Percentiles rank a stretch among this genome's conserved stretches.
phyloP scores from a whole-genome alignment of 192 early-diverging fungal genomes.

The Rhizophagus sp. region DNA sequence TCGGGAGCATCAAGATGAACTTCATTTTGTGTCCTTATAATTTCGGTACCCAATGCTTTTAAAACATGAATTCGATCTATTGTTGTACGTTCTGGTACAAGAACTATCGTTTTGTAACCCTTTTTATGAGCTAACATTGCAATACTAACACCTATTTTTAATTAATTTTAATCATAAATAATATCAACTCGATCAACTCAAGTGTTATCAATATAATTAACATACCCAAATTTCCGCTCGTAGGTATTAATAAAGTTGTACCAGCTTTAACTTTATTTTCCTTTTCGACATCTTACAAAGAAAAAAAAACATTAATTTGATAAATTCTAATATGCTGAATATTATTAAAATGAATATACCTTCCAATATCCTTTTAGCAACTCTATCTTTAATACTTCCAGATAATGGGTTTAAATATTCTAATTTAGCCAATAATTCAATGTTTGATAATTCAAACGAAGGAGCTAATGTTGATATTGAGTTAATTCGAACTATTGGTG shows the following conservation, averaged over 20 bases:
- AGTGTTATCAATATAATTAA: neutral
- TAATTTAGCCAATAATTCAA: conserved; percentile 70
- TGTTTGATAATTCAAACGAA: conserved; percentile 28
- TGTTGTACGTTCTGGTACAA: conserved; percentile 75
- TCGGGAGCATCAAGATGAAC: conserved; percentile 66
- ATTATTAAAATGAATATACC: conserved; percentile 35
- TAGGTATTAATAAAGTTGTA: conserved; percentile 64
- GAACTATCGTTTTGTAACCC: conserved; percentile 49
- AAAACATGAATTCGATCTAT: conserved; percentile 65
- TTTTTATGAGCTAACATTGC: conserved; percentile 52
- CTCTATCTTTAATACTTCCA: conserved; percentile 74
- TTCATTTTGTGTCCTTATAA: conserved; percentile 69
- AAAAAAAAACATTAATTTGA: neutral
- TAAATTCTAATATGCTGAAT: neutral
- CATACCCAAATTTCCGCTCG: conserved; percentile 62
- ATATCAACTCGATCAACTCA: too few species aligned
- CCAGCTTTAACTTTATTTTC: conserved; percentile 35
- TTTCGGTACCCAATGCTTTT: conserved; percentile 68
- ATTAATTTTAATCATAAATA: neutral
- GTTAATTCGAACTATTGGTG: conserved; percentile 57
- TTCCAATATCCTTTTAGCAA: conserved; percentile 57
- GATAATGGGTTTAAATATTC: conserved; percentile 72
- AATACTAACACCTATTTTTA: conserved; percentile 56
- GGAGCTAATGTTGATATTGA: neutral
- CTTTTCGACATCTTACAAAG: conserved; percentile 10